Conservation (phyloP, 1,284 basidiomycete species). For the Melampsora larici-populina region DNA sequence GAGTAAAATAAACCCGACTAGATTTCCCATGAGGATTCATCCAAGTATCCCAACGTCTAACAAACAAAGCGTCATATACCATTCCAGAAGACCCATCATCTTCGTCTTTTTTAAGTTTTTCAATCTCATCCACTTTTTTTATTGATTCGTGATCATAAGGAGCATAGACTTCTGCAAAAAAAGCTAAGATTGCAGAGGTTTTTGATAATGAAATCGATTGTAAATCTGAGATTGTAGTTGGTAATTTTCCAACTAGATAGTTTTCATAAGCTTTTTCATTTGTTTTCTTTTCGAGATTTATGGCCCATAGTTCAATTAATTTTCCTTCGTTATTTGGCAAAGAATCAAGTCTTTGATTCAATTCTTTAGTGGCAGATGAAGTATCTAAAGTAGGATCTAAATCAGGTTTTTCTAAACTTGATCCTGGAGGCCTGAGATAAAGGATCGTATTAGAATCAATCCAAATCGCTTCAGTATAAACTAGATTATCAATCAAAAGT, state of each 20-base stretch:
- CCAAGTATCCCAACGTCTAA: constrained; percentile 40
- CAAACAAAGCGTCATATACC: constrained; percentile 31
- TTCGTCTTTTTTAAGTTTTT: constrained; percentile 10
- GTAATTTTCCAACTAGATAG: constrained; percentile 17
- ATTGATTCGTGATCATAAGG: constrained; percentile 29
- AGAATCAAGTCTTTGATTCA: constrained; percentile 6
- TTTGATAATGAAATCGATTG: constrained; percentile 9
- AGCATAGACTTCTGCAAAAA: constrained; percentile 38
- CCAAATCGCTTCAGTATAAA: constrained; percentile 32
- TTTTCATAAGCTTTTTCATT: background rate
- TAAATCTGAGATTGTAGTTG: constrained; percentile 23
- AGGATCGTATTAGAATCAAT: constrained; percentile 23
- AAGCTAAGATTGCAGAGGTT: constrained; percentile 10
- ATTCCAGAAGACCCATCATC: constrained; percentile 26
- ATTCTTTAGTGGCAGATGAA: constrained; percentile 1
- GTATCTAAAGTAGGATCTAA: constrained; percentile 15
- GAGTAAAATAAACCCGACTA: constrained; percentile 18
- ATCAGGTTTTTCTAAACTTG: constrained; percentile 9
- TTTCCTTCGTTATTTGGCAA: constrained; percentile 7
- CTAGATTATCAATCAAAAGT: constrained; percentile 4
- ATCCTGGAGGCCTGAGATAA: constrained; percentile 29
- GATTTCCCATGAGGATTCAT: constrained; percentile 28
- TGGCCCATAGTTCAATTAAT: constrained; percentile 35
- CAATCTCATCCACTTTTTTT: constrained; percentile 18
- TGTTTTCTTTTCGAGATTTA: background rate